phyloP scores from a whole-genome alignment of 202 grass and related monocot species.

The Sporobolus alterniflorus region DNA sequence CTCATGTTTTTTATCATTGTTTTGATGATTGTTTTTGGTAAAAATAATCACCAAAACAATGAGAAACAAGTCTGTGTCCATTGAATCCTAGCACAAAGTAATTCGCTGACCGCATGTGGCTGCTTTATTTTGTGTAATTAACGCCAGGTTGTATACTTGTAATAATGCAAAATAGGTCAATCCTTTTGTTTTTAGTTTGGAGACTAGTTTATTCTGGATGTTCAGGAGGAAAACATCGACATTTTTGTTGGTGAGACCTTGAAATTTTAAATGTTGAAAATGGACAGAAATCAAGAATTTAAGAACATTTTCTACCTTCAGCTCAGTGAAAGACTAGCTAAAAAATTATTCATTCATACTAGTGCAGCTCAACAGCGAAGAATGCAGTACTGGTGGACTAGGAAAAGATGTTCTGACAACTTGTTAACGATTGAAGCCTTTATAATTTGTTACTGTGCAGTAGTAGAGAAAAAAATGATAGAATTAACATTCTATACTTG shows the following conservation, averaged over 20 bases:
- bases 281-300: neutral
- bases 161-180: neutral
- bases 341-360: neutral
- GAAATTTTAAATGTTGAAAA: neutral
- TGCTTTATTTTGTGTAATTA: neutral
- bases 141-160: neutral
- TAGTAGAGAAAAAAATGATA: neutral
- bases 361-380: neutral
- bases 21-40: neutral
- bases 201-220: neutral
- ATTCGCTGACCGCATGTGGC: neutral
- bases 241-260: neutral
- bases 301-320: neutral
- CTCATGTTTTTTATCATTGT: neutral
- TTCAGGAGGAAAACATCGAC: neutral
- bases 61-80: neutral
- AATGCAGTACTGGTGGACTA: neutral
- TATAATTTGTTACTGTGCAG: neutral
- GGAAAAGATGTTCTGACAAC: neutral
- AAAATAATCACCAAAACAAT: neutral
- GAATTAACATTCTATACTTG: neutral
- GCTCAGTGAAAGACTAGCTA: neutral
- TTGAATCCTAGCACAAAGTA: neutral
- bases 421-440: neutral
- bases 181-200: neutral